These are phyloP conservation scores for Euptelea pleiosperma DNA, from an alignment of 164 flowering plant genomes.

Conservation along the genomic window DNA sequence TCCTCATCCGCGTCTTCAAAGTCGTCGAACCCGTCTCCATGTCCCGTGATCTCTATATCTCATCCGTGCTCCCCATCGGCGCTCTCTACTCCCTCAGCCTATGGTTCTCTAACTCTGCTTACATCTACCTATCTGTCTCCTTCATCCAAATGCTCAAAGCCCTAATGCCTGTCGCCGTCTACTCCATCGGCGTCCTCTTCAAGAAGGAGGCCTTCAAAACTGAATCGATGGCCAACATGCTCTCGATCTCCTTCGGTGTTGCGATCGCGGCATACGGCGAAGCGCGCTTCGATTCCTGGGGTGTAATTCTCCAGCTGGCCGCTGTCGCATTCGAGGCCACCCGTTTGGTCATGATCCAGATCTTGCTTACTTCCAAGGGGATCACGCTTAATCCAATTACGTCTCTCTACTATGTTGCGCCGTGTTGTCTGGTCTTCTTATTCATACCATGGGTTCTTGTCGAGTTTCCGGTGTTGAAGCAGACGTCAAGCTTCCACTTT, in stretches of 20 bases:
- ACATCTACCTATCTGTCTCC: conserved; percentile 22
- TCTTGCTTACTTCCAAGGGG: conserved; percentile 26
- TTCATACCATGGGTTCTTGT: conserved; percentile 25
- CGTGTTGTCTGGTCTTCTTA: conserved; percentile 26
- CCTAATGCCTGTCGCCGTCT: conserved; percentile 26
- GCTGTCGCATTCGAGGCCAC: conserved; percentile 32
- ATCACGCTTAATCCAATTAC: conserved; percentile 29
- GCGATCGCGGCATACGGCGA: conserved; percentile 25
- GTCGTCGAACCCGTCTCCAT: conserved; percentile 25
- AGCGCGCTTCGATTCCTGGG: conserved; percentile 22
- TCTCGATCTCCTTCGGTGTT: conserved; percentile 20
- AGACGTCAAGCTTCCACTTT: conserved; percentile 19
- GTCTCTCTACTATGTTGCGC: conserved; percentile 27
- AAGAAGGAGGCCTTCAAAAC: conserved; percentile 18
- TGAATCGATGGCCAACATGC: conserved; percentile 20
- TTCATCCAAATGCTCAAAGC: conserved; percentile 27
- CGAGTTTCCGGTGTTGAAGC: conserved; percentile 25
- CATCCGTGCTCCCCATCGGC: conserved; percentile 19
- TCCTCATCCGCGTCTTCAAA: conserved; percentile 21
- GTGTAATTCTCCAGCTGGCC: conserved; percentile 18
- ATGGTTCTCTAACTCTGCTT: conserved; percentile 27
- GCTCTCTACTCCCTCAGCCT: conserved; percentile 18
- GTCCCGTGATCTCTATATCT: conserved; percentile 18
- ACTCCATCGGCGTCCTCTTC: conserved; percentile 16
- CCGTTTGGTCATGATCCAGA: conserved; percentile 26